Evolutionary conservation across 1,284 basidiomycete genomes (phyloP).

Genomic region (Grifola frondosa): DNA sequence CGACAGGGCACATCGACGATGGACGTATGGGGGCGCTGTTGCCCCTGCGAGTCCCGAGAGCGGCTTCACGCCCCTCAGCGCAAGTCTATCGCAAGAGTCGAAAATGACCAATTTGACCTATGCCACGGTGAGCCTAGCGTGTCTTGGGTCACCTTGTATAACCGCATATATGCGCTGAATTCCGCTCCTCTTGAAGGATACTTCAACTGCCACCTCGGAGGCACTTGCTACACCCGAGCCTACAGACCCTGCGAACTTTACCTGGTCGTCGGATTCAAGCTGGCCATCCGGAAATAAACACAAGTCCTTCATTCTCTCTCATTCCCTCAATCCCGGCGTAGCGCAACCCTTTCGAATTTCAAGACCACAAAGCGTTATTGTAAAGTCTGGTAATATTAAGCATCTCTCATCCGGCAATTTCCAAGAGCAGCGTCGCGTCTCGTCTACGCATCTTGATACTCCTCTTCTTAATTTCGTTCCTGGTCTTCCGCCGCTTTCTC

Average conservation of each 20-base stretch:
- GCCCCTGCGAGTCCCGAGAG: constrained; percentile 12
- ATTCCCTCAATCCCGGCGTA: too few species aligned
- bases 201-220: too few species aligned
- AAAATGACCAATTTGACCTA: constrained; percentile 19
- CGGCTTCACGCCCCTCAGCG: constrained; percentile 5
- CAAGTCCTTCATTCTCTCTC: too few species aligned
- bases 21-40: constrained; percentile 12
- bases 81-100: constrained; percentile 15
- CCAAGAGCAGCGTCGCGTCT: constrained; percentile 3
- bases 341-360: too few species aligned
- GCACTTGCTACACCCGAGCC: constrained; percentile 8
- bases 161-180: constrained; percentile 2
- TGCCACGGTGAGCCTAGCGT: constrained; percentile 8
- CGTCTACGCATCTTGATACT: constrained; percentile 18
- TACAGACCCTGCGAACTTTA: not conserved
- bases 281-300: too few species aligned
- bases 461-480: constrained; percentile 20
- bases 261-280: too few species aligned
- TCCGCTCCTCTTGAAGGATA: not conserved
- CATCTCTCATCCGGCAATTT: not conserved
- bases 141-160: not conserved
- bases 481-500: constrained; percentile 19
- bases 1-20: constrained; percentile 10
- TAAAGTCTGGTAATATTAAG: too few species aligned
- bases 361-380: too few species aligned